Base-by-base conservation (phyloP, 2,329 filamentous ascomycete species). In the Periconia macrospinosa region DNA sequence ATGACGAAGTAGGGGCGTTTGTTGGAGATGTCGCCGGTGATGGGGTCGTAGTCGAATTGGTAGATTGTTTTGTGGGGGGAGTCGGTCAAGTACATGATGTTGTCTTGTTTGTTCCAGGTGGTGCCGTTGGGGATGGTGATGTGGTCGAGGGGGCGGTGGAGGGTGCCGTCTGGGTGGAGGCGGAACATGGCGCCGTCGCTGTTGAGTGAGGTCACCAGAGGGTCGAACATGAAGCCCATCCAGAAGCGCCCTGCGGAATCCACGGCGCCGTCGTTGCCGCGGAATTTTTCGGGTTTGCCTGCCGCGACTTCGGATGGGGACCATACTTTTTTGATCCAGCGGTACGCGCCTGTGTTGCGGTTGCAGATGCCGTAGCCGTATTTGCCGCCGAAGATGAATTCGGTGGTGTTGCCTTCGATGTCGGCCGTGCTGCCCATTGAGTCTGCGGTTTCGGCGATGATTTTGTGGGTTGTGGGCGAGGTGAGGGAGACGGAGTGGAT, bases 171-270 rank as follows among this genome's bases (percentile, higher is more conserved):
- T 14, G 81, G 78, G 68, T 88, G 82, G 65, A 96, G 87, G 53
- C 88, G 82, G 76, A 89, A 89, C 17, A 96, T 79, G 13, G 86
- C 81, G 47, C 91, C 75, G 63, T 79, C 76, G 45, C 74, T 69
- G 27, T 63, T 82, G 44, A 84, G 55, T 33, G 74, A 83, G 71
- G 87, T 82, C 6, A 67, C 78, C 65, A 86, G 78, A 51, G 90
- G 88, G 67, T 96, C 91, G 58, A 91, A 94, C 90, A 96, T 96
- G 57, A 84, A 84, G 8, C 91, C 91, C 6, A 92, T 80, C 89
- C 91, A 96, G 76, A 93, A 94, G 33, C 91, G 81, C 30, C 92
- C 92, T 57, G 86, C 82, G 23, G 86, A 86, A 68, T 96, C 92
- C 48, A 90, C 86, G 6, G 86, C 88, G 45, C 92, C 92, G 68